Evolutionary conservation across 148 eudicot species (phyloP).

Genomic region (Chenopodium berlandieri): DNA sequence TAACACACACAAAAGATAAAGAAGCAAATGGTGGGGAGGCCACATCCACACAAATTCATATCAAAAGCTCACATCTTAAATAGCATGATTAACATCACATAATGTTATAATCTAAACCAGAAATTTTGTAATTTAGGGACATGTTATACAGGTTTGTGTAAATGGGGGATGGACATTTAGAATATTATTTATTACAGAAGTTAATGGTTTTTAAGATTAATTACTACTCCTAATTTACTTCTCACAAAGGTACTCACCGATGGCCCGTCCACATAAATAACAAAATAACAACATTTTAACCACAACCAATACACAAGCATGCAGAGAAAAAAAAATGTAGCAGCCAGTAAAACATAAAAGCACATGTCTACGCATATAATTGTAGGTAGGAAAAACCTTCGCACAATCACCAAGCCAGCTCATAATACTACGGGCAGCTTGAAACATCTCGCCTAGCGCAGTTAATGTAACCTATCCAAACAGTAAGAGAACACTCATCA

Average conservation of each 20-base stretch:
- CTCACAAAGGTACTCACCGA: too few species aligned
- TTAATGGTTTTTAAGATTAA: neutral
- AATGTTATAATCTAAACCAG: neutral
- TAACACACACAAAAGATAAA: neutral
- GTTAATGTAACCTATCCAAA: constrained; percentile 66
- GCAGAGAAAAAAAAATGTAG: neutral
- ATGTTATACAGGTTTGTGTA: neutral
- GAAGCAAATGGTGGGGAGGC: neutral
- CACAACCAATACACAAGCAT: neutral
- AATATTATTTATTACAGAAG: neutral
- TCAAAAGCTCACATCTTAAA: neutral
- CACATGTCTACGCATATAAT: neutral
- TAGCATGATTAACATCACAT: neutral
- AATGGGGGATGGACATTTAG: neutral
- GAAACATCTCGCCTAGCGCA: constrained; percentile 93
- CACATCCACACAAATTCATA: neutral
- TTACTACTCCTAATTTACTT: neutral
- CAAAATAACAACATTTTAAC: neutral
- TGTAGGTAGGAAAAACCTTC: constrained; percentile 56
- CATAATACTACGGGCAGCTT: constrained; percentile 94
- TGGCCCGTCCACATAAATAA: neutral
- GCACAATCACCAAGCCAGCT: constrained; percentile 99
- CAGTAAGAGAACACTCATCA: constrained; percentile 18
- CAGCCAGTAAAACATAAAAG: neutral
- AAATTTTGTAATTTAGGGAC: neutral